phyloP scores from a whole-genome alignment of 305 asterid genomes.

The Fraxinus greggii region DNA sequence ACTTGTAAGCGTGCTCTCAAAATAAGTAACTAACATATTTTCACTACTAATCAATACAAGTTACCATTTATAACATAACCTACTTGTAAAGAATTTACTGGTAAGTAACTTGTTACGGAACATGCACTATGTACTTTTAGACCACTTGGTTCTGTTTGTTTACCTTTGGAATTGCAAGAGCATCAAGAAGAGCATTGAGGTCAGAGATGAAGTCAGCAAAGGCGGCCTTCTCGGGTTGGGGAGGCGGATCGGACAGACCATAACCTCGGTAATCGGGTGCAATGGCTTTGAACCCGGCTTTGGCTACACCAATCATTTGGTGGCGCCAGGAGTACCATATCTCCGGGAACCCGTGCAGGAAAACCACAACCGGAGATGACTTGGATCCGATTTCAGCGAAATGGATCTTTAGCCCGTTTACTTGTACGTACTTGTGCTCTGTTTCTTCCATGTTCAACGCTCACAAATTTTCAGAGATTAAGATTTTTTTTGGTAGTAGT shows the following conservation, averaged over 20 bases:
- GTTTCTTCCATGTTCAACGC: conserved; percentile 39
- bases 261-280: conserved; percentile 61
- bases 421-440: conserved; percentile 37
- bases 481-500: not conserved
- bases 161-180: conserved; percentile 35
- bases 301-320: conserved; percentile 51
- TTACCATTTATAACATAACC: not conserved
- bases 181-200: conserved; percentile 39
- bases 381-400: conserved; percentile 42
- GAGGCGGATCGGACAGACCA: conserved; percentile 47
- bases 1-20: not conserved
- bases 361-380: conserved; percentile 36
- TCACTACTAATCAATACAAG: not conserved
- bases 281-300: conserved; percentile 46
- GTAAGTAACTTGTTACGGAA: not conserved
- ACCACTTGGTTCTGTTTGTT: not conserved
- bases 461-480: not conserved
- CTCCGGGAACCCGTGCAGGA: conserved; percentile 62
- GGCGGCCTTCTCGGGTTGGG: conserved; percentile 34
- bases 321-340: conserved; percentile 68
- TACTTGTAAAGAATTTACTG: not conserved
- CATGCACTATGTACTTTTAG: not conserved
- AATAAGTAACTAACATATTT: not conserved
- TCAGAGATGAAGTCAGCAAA: conserved; percentile 44
- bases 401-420: conserved; percentile 47